Base-by-base conservation (phyloP, 371 early-diverging fungal species). In the Parasitella parasitica region DNA sequence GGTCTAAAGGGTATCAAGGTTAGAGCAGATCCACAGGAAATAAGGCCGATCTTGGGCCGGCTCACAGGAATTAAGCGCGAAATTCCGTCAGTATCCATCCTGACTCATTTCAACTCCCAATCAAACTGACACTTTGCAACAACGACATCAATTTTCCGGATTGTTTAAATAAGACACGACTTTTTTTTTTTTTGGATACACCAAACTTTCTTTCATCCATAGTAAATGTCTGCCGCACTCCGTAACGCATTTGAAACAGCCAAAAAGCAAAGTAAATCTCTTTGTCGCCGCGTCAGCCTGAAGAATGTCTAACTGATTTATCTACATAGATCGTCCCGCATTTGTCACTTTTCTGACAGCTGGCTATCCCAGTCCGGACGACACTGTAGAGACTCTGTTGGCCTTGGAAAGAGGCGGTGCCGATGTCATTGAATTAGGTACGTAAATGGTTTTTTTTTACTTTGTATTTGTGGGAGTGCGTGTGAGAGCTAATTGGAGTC, bases 371-470 rank as follows among this genome's bases (percentile, higher is more conserved):
- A 73, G 84, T 20, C 83, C 88, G 22, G 78, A 81, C 32, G 82
- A 86, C 35, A 91, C 96, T 4, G 89, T 93, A 35, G 93, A 93
- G 54, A 78, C 91, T 27, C 69, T 98, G 63, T 85, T 98, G 16
- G 86, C 88, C 11, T 81, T 97, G 8, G 90, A 98, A 72, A 85
- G 81, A 68, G 96, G 96, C 59, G 99, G 99, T 38, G 94, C 91
- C 6, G 97, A 97, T 72, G 86, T 95, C n/a, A 92, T 98, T 69
- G 99, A 98, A 80, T 84, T 98, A 18, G 98, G 97, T 87, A 77
- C 66, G 69, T 13, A 34, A 16, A 18, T 13, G 2, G 18, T 13
- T 12, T 24, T 4, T 24, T 1, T 38, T 8, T 39, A 13, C 16
- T 20, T 3, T 32, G 12, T 54, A 7, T 54, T 50, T 6, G 20